phyloP scores from a whole-genome alignment of 805 yeast genomes.

The Naumovozyma castellii region DNA sequence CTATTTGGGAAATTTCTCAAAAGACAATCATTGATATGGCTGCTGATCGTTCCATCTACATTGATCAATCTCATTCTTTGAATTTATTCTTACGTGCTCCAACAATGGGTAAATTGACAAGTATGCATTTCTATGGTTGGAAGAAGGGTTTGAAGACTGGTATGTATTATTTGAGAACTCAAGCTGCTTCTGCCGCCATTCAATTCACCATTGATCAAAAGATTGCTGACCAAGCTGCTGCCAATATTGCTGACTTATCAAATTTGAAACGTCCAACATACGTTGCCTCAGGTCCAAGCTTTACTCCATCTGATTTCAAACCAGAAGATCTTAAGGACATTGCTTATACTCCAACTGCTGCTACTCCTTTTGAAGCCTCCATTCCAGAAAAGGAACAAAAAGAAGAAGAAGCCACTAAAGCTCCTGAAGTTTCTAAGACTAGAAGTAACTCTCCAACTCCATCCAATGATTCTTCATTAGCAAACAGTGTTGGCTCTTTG shows the following conservation, averaged over 20 bases:
- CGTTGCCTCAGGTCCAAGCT: constrained; percentile 17
- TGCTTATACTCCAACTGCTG: constrained; percentile 3
- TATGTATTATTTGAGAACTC: constrained; percentile 94
- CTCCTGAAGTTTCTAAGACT: constrained; percentile 7
- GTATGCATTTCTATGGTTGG: constrained; percentile 99
- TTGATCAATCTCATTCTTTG: constrained; percentile 89
- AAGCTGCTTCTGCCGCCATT: constrained; percentile 95
- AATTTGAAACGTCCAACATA: constrained; percentile 34
- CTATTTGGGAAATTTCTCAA: constrained; percentile 96
- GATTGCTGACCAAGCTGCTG: constrained; percentile 92
- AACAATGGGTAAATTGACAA: constrained; percentile 91
- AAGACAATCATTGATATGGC: constrained; percentile 76
- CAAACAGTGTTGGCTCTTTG: constrained; percentile 36
- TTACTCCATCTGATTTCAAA: constrained; percentile 7
- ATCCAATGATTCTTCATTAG: constrained; percentile 14
- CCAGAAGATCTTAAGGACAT: constrained; percentile 10
- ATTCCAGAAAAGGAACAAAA: constrained; percentile 5
- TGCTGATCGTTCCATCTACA: constrained; percentile 68
- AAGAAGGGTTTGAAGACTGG: constrained; percentile 97
- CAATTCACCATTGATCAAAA: constrained; percentile 77
- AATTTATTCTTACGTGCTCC: constrained; percentile 83
- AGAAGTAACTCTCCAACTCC: constrained; percentile 30
- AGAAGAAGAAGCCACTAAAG: constrained; percentile 7
- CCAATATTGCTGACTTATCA: constrained; percentile 27
- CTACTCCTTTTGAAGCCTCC: background rate